These are phyloP conservation scores for Didymella lethalis DNA, from an alignment of 2,329 filamentous ascomycete genomes.

Conservation along the genomic window DNA sequence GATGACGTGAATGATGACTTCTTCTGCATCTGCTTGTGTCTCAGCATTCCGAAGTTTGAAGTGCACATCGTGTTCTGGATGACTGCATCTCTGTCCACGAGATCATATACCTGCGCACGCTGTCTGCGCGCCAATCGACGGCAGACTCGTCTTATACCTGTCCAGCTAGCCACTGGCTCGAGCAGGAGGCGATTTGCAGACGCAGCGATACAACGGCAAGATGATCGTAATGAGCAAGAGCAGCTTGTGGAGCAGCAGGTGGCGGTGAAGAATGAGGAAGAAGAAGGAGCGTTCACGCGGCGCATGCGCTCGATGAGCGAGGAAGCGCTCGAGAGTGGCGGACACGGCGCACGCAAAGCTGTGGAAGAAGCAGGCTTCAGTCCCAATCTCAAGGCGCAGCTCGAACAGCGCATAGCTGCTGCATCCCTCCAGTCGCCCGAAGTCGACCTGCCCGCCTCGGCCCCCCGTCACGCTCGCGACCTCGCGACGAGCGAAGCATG, in stretches of 20 bases:
- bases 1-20: constrained; percentile 28
- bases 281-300: constrained; percentile 65
- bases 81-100: constrained; percentile 31
- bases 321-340: constrained; percentile 63
- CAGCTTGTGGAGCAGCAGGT: not conserved
- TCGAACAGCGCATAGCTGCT: constrained; percentile 66
- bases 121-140: constrained; percentile 48
- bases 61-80: constrained; percentile 34
- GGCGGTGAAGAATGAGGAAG: constrained; percentile 24
- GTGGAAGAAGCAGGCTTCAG: constrained; percentile 70
- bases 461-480: constrained; percentile 72
- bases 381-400: constrained; percentile 64
- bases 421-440: constrained; percentile 65
- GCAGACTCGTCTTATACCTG: constrained; percentile 13
- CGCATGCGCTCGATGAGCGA: constrained; percentile 68
- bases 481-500: constrained; percentile 75
- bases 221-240: constrained; percentile 10
- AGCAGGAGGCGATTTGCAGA: constrained; percentile 35
- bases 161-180: constrained; percentile 17
- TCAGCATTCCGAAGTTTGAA: constrained; percentile 3
- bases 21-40: constrained; percentile 9
- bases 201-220: constrained; percentile 26
- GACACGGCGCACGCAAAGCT: constrained; percentile 62
- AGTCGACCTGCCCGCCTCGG: constrained; percentile 64
- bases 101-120: constrained; percentile 49